Evolutionary conservation across 2,329 filamentous ascomycete genomes (phyloP), one percentile per base, ranked within the genome.

Genomic region (Podosphaera leucotricha): DNA sequence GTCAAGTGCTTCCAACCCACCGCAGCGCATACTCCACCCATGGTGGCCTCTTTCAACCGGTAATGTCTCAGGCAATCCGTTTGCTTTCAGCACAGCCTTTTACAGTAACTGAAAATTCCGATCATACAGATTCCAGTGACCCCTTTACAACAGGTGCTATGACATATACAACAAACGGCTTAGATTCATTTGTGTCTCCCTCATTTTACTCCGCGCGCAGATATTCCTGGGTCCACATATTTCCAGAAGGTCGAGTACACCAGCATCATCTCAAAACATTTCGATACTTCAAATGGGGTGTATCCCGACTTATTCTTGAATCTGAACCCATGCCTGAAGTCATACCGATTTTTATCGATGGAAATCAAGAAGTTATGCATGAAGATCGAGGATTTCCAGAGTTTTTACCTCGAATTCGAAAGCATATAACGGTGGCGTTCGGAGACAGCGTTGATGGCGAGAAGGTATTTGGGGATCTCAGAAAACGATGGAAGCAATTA

Each of bases 261-360:
- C 90, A 98, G 62, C 77, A 84, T 51, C 71, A 79, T 1, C 66
- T 75, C 37, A 75, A 76, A 53, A 74, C 77, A 6, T 77, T 95
- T 67, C 80, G 90, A 24, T 98, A 98, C 63, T 95, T 95, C 72
- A 94, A 93, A 65, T 98, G 90, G 90, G 90, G 90, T 1, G 69
- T 95, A 1, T 84, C 87, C 6, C 75, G 90, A 2, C 68, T 95
- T 46, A 90, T 98, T 46, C 72, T 98, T 40, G 90, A 98, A 61
- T 74, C 79, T 40, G 80, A 87, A 41, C 83, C 84, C 2, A 77
- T 81, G 49, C 90, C 90, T 0, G 82, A 92, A 52, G 71, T 98
- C 18, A 71, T 98, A 30, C 85, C 90, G 38, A 87, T 98, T 62
- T 98, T 92, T 67, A 78, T 95, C 42, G 83, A 94, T 55, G 90